These are phyloP conservation scores for Thelonectria discophora DNA, from an alignment of 2,329 filamentous ascomycete genomes.

Conservation along the genomic window DNA sequence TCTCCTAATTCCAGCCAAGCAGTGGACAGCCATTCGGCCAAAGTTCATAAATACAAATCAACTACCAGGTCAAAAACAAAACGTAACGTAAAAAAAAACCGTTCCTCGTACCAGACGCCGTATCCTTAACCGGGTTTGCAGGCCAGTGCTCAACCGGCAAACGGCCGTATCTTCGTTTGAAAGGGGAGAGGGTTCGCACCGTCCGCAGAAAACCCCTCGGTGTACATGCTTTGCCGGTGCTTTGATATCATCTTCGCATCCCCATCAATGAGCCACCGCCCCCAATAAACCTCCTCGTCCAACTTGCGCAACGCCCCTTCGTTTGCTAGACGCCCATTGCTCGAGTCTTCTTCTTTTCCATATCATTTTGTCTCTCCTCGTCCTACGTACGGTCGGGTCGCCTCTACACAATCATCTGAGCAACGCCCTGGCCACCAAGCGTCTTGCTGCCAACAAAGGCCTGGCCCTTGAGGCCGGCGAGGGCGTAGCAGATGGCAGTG, in stretches of 20 bases:
- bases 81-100: constrained; percentile 33
- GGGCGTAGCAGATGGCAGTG: constrained; percentile 80
- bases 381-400: neutral
- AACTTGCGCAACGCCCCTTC: constrained; percentile 7
- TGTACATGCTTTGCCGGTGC: constrained; percentile 10
- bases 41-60: constrained; percentile 37
- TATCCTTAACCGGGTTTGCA: constrained; percentile 42
- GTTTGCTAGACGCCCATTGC: neutral
- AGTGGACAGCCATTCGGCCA: constrained; percentile 25
- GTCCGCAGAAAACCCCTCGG: constrained; percentile 24
- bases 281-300: neutral
- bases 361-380: neutral
- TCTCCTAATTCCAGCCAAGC: constrained; percentile 29
- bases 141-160: constrained; percentile 39
- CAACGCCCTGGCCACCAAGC: constrained; percentile 89
- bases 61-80: constrained; percentile 22
- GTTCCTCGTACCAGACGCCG: constrained; percentile 45
- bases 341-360: constrained; percentile 8
- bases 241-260: constrained; percentile 16
- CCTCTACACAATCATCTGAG: constrained; percentile 93
- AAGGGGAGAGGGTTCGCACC: constrained; percentile 29
- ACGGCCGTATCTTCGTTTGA: constrained; percentile 36
- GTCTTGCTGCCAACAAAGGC: constrained; percentile 95
- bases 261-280: constrained; percentile 2
- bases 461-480: constrained; percentile 83